A percentile compares a stretch with the other conserved stretches of the same genome.
Conservation (phyloP, 1,139 yeast species). For the Candida smagusa region DNA sequence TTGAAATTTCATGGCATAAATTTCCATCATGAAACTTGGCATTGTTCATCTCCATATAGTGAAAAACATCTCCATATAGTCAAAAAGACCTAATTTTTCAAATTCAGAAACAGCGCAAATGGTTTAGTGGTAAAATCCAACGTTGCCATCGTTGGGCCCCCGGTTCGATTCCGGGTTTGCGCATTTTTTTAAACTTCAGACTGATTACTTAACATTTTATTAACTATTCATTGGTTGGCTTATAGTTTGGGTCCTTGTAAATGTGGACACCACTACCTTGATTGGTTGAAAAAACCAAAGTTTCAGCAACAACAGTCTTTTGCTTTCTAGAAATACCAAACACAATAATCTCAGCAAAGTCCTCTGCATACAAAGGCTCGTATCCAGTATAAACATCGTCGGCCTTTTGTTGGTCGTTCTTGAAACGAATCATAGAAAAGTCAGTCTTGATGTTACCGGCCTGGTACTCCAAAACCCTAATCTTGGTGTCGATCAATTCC, state of each 20-base stretch:
- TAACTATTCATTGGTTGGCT: too few species aligned
- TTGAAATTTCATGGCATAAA: too few species aligned
- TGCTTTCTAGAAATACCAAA: slow-evolving; percentile 68
- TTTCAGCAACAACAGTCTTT: slow-evolving; percentile 77
- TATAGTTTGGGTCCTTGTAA: slow-evolving; percentile 12
- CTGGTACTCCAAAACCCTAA: slow-evolving; percentile 78
- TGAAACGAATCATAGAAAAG: slow-evolving; percentile 71
- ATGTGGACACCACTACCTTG: slow-evolving; percentile 73
- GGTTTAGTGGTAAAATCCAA: too few species aligned
- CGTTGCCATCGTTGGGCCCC: too few species aligned
- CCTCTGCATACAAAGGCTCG: slow-evolving; percentile 71
- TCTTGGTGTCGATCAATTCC: slow-evolving; percentile 68
- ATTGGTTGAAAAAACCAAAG: slow-evolving; percentile 70
- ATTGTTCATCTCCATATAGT: too few species aligned
- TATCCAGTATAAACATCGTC: slow-evolving; percentile 70
- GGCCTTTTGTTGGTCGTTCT: slow-evolving; percentile 69
- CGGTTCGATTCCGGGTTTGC: too few species aligned
- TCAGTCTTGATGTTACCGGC: slow-evolving; percentile 92
- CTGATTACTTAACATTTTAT: too few species aligned
- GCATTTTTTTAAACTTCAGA: too few species aligned
- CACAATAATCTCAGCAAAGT: slow-evolving; percentile 78
- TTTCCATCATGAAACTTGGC: too few species aligned
- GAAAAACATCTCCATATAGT: too few species aligned
- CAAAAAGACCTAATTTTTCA: too few species aligned
- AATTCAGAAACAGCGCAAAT: too few species aligned